A percentile compares a stretch with the other conserved stretches of the same genome.
Evolutionary conservation across 2,329 filamentous ascomycete genomes (phyloP).

Genomic region (Neonectria punicea): DNA sequence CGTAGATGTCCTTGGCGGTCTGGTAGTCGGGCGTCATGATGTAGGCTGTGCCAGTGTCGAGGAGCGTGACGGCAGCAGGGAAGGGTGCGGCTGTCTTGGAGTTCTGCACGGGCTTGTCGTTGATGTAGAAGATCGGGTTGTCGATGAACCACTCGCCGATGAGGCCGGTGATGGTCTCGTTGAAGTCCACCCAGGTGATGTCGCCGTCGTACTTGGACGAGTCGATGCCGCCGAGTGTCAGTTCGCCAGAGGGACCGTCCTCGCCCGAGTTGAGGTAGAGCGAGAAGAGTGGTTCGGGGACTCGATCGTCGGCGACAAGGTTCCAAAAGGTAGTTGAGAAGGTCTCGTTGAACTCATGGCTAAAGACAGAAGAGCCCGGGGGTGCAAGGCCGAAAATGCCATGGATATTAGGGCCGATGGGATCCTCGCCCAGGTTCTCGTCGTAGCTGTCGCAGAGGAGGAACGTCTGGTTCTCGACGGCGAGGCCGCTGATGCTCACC

Average conservation of each 20-base stretch:
- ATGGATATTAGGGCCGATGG: constrained; percentile 37
- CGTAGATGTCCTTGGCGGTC: constrained; percentile 45
- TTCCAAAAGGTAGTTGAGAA: constrained; percentile 43
- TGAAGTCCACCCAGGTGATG: constrained; percentile 41
- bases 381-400: constrained; percentile 47
- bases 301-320: constrained; percentile 39
- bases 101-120: constrained; percentile 30
- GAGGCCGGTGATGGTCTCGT: constrained; percentile 28
- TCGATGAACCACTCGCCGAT: constrained; percentile 41
- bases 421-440: constrained; percentile 38
- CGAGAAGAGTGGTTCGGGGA: constrained; percentile 43
- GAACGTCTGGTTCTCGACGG: constrained; percentile 42
- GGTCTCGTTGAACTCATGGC: constrained; percentile 13
- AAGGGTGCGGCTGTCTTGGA: constrained; percentile 25
- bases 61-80: constrained; percentile 36
- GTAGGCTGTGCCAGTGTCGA: constrained; percentile 48
- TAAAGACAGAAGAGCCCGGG: constrained; percentile 24
- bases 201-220: constrained; percentile 41
- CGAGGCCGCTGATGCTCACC: constrained; percentile 40
- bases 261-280: constrained; percentile 40
- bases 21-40: constrained; percentile 45
- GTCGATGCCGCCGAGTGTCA: constrained; percentile 50
- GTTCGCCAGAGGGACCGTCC: constrained; percentile 35
- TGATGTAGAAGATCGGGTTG: constrained; percentile 40
- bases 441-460: constrained; percentile 46